A percentile compares a stretch with the other conserved stretches of the same genome.
These are phyloP conservation scores for Dicorynia guianensis DNA, from an alignment of 306 rosid genomes.

Conservation along the genomic window DNA sequence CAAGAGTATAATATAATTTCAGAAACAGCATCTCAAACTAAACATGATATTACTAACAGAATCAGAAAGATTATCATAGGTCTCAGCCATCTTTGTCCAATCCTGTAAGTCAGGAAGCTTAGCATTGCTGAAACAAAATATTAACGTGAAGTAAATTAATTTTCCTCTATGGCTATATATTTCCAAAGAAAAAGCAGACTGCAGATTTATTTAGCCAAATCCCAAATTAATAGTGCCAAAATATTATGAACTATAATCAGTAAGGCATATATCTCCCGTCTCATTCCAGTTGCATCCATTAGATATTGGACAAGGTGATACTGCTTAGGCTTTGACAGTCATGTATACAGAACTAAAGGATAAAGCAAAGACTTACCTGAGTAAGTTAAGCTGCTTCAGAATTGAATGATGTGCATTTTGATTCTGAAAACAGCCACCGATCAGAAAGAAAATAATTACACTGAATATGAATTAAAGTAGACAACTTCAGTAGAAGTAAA, in stretches of 20 bases:
- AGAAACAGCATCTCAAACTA: conserved; percentile 33
- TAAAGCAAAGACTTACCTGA: conserved; percentile 53
- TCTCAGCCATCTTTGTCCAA: conserved; percentile 96
- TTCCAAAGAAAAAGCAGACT: conserved; percentile 26
- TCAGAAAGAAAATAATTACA: conserved; percentile 38
- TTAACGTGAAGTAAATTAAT: conserved; percentile 32
- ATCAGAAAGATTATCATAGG: conserved; percentile 77
- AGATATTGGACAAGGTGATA: conserved; percentile 27
- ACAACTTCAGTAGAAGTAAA: conserved; percentile 40
- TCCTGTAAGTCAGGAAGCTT: conserved; percentile 76
- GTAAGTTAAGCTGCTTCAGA: conserved; percentile 83
- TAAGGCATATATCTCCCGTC: conserved; percentile 22
- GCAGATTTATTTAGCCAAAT: neutral
- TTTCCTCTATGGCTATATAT: conserved; percentile 10
- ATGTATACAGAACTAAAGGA: conserved; percentile 7
- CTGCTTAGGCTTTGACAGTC: conserved; percentile 20
- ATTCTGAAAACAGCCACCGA: conserved; percentile 61
- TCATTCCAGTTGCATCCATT: conserved; percentile 1
- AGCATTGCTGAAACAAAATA: conserved; percentile 65
- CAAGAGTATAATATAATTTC: conserved; percentile 25
- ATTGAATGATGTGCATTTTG: conserved; percentile 92
- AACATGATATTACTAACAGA: conserved; percentile 66
- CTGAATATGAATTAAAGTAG: conserved; percentile 31
- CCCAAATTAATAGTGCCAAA: conserved; percentile 16
- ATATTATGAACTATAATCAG: conserved; percentile 33